These are phyloP conservation scores for Xerocomus tenax DNA, from an alignment of 1,284 basidiomycete genomes.

Conservation along the genomic window DNA sequence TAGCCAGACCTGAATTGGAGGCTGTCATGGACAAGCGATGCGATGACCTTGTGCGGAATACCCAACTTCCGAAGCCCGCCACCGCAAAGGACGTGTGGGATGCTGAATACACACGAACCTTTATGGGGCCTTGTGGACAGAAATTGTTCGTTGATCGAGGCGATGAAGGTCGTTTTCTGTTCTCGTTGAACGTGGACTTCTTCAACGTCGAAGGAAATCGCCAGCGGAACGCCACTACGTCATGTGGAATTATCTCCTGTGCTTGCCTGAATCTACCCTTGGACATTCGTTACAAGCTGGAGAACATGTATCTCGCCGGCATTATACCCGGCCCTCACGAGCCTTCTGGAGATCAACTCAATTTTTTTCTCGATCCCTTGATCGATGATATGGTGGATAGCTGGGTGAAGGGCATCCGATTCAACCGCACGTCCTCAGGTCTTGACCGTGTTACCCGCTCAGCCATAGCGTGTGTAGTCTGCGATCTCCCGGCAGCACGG, in stretches of 20 bases:
- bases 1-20: constrained; percentile 15
- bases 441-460: not conserved
- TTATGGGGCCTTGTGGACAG: not conserved
- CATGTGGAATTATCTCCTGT: not conserved
- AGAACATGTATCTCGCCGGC: not conserved
- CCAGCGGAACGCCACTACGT: not conserved
- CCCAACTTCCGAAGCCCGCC: not conserved
- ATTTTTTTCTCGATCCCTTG: not conserved
- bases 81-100: not conserved
- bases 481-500: not conserved
- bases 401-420: not conserved
- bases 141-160: not conserved
- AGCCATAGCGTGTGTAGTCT: not conserved
- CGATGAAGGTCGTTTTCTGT: not conserved
- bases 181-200: not conserved
- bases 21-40: constrained; percentile 14
- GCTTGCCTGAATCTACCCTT: not conserved
- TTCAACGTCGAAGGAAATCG: not conserved
- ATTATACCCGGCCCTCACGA: not conserved
- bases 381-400: not conserved
- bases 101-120: not conserved
- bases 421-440: not conserved
- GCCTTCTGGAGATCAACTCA: not conserved
- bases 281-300: not conserved
- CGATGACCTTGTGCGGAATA: not conserved